These are phyloP conservation scores for Metschnikowia orientalis DNA, from an alignment of 805 yeast species.

Conservation along the genomic window DNA sequence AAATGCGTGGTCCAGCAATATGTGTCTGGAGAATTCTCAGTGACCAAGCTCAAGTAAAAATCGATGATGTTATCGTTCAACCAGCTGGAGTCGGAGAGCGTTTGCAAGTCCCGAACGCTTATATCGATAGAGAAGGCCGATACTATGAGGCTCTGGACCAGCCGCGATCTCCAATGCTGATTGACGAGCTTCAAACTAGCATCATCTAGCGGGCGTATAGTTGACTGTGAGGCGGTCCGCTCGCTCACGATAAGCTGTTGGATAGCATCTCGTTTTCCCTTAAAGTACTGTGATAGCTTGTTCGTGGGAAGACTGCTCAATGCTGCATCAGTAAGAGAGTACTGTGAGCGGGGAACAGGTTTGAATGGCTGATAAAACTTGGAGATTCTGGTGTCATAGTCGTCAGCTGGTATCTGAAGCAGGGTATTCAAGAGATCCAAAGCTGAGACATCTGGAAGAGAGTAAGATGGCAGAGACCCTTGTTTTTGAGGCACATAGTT, in stretches of 20 bases:
- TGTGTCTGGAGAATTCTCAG: conserved; percentile 38
- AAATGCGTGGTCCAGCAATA: conserved; percentile 88
- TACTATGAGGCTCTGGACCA: conserved; percentile 23
- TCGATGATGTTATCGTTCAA: conserved; percentile 89
- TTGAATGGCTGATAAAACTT: conserved; percentile 19
- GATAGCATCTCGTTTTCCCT: conserved; percentile 10
- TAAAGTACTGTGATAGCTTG: conserved; percentile 11
- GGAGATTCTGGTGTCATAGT: conserved; percentile 18
- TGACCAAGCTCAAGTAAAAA: conserved; percentile 58
- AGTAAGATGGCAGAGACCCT: background rate
- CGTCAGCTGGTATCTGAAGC: conserved; percentile 11
- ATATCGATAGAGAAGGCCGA: conserved; percentile 53
- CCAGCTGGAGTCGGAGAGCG: conserved; percentile 73
- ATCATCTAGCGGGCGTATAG: conserved; percentile 17
- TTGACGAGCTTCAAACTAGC: conserved; percentile 32
- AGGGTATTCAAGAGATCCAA: conserved; percentile 10
- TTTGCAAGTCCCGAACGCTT: conserved; percentile 59
- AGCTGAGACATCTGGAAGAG: conserved; percentile 6
- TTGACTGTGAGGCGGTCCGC: conserved; percentile 10
- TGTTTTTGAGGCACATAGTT: conserved; percentile 3
- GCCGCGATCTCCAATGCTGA: conserved; percentile 26
- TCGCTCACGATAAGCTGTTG: conserved; percentile 16
- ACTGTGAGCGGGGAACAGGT: conserved; percentile 17
- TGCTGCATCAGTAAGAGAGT: conserved; percentile 20
- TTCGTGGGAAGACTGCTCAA: conserved; percentile 14